These are phyloP conservation scores for Blastomyces parvus DNA, from an alignment of 2,329 filamentous ascomycete genomes.

Conservation along the genomic window DNA sequence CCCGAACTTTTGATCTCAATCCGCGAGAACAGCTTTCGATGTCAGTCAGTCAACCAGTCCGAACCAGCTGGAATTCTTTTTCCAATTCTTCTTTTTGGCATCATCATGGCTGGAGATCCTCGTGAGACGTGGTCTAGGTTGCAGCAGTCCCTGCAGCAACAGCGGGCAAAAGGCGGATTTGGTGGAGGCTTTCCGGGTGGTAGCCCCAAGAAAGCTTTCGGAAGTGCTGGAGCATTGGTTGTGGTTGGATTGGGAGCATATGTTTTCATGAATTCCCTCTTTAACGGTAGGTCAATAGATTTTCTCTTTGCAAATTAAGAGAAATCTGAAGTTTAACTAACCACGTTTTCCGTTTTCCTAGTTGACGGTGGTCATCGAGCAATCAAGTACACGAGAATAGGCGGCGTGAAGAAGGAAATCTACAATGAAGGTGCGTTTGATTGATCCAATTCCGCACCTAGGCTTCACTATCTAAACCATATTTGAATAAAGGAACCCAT, in stretches of 20 bases:
- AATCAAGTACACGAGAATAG: constrained; percentile 93
- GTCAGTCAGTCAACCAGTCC: neutral
- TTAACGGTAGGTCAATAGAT: constrained; percentile 48
- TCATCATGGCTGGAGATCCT: constrained; percentile 45
- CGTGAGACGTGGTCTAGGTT: constrained; percentile 58
- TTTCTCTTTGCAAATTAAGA: constrained; percentile 9
- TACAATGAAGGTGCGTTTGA: constrained; percentile 68
- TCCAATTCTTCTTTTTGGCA: constrained; percentile 13
- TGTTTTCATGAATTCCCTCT: constrained; percentile 47
- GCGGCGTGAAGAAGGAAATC: constrained; percentile 92
- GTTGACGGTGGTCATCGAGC: constrained; percentile 97
- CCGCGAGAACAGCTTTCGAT: neutral
- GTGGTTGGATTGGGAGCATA: constrained; percentile 41
- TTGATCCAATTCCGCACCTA: constrained; percentile 1
- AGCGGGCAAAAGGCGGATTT: constrained; percentile 39
- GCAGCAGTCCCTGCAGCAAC: constrained; percentile 51
- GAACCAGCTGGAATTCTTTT: constrained; percentile 2
- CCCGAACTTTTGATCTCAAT: constrained; percentile 11
- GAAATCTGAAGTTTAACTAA: constrained; percentile 13
- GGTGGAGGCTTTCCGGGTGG: constrained; percentile 45
- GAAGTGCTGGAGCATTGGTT: constrained; percentile 46
- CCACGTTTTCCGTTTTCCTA: constrained; percentile 22
- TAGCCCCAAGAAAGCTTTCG: constrained; percentile 33
- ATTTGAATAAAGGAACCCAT: constrained; percentile 65
- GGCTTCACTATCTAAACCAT: constrained; percentile 6